phyloP scores from a whole-genome alignment of 805 yeast species.

The Phaffomyces antillensis region DNA sequence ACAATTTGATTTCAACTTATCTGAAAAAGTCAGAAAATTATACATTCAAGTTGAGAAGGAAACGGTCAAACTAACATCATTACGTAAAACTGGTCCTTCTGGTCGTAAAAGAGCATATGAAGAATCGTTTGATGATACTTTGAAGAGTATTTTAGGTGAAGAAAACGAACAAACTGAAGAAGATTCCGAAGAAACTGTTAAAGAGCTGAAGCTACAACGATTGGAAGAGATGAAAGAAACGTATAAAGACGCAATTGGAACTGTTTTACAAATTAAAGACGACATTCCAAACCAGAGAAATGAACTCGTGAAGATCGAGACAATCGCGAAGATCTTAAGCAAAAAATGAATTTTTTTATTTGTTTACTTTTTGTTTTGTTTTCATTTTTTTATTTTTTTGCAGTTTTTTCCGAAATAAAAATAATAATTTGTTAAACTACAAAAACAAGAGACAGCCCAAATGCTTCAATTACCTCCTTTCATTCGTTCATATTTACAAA shows the following conservation, averaged over 20 bases:
- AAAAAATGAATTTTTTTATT: neutral
- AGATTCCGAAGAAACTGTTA: slow-evolving; percentile 5
- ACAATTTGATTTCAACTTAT: slow-evolving; percentile 63
- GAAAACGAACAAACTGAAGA: slow-evolving; percentile 1
- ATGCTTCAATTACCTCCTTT: too few relatives aligned
- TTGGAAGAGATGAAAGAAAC: slow-evolving; percentile 8
- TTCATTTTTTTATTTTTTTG: too few relatives aligned
- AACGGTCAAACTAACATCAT: slow-evolving; percentile 47
- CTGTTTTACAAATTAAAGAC: slow-evolving; percentile 11
- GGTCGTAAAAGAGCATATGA: slow-evolving; percentile 32
- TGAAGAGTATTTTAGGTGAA: slow-evolving; percentile 1
- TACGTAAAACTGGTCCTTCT: slow-evolving; percentile 48
- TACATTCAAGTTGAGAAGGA: slow-evolving; percentile 57
- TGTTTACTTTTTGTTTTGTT: neutral
- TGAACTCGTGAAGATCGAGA: slow-evolving; percentile 23
- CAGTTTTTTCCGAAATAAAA: neutral
- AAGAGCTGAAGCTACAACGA: slow-evolving; percentile 1
- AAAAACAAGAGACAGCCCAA: neutral
- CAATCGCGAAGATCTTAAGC: slow-evolving; percentile 19
- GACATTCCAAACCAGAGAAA: slow-evolving; percentile 22
- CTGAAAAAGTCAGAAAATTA: slow-evolving; percentile 48
- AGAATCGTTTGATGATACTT: slow-evolving; percentile 27
- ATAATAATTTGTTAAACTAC: neutral
- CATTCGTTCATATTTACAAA: too few relatives aligned
- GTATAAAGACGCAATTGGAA: slow-evolving; percentile 13